Conservation (phyloP, 345 rosid species). For the Noccaea bulbosa region DNA sequence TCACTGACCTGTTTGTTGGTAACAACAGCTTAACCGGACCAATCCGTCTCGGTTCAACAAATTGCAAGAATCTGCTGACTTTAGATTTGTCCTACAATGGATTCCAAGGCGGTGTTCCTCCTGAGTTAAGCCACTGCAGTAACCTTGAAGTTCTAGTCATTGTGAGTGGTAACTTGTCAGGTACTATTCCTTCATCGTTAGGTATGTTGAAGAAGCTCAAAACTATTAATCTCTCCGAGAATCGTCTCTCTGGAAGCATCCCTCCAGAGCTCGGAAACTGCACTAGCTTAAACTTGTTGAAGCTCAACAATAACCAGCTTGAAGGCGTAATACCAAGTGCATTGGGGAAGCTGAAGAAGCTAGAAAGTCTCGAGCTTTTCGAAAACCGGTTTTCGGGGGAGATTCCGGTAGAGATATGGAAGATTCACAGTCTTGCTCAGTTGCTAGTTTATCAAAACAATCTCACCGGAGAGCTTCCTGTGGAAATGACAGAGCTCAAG, state of each 20-base stretch:
- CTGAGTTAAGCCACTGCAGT: slow-evolving; percentile 62
- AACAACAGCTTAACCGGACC: slow-evolving; percentile 57
- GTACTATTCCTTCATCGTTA: slow-evolving; percentile 70
- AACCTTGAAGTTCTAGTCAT: slow-evolving; percentile 51
- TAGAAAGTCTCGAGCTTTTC: slow-evolving; percentile 66
- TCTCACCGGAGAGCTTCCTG: slow-evolving; percentile 72
- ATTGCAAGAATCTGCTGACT: slow-evolving; percentile 52
- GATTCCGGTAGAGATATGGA: slow-evolving; percentile 75
- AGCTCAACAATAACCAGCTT: slow-evolving; percentile 59
- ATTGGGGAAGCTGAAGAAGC: slow-evolving; percentile 54
- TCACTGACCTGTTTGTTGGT: slow-evolving; percentile 49
- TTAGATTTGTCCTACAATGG: slow-evolving; percentile 64
- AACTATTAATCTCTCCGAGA: slow-evolving; percentile 63
- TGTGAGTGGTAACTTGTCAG: slow-evolving; percentile 55
- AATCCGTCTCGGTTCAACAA: slow-evolving; percentile 51
- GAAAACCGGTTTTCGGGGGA: slow-evolving; percentile 65
- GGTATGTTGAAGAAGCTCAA: slow-evolving; percentile 55
- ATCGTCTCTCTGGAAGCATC: slow-evolving; percentile 66
- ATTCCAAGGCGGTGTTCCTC: slow-evolving; percentile 63
- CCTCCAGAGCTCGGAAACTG: slow-evolving; percentile 76
- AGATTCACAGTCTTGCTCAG: slow-evolving; percentile 55
- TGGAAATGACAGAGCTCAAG: slow-evolving; percentile 64
- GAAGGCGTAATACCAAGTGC: slow-evolving; percentile 67
- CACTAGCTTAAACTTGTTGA: slow-evolving; percentile 54
- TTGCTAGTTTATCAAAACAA: slow-evolving; percentile 63